A percentile compares a stretch with the other conserved stretches of the same genome.
Conservation (phyloP, 2,329 filamentous ascomycete species). For the Penicillium capsulatum region DNA sequence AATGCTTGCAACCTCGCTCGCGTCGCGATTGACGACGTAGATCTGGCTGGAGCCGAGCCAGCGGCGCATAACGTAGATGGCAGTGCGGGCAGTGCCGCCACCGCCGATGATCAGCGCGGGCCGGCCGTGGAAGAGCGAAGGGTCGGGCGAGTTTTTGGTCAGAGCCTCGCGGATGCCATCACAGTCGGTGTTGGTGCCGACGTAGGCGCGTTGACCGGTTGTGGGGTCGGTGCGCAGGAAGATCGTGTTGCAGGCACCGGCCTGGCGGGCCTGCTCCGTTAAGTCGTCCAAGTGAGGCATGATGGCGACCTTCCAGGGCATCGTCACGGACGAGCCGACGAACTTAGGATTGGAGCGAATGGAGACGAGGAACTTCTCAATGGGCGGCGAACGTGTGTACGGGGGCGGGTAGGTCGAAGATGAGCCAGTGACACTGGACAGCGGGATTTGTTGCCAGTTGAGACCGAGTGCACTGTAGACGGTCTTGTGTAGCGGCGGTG, state of each 20-base stretch:
- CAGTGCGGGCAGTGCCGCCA: conserved; percentile 72
- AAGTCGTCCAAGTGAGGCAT: conserved; percentile 68
- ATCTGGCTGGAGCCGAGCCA: conserved; percentile 65
- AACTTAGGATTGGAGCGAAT: conserved; percentile 40
- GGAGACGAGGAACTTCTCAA: conserved; percentile 33
- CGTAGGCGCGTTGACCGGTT: conserved; percentile 51
- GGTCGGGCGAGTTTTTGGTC: conserved; percentile 46
- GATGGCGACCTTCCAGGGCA: conserved; percentile 79
- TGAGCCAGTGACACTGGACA: conserved; percentile 35
- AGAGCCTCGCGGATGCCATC: conserved; percentile 73
- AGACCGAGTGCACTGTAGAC: conserved; percentile 50
- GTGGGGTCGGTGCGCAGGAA: conserved; percentile 51
- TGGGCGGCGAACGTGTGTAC: conserved; percentile 34
- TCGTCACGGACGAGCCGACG: conserved; percentile 68
- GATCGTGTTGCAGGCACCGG: conserved; percentile 77
- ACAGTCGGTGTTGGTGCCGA: conserved; percentile 78
- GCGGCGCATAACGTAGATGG: conserved; percentile 68
- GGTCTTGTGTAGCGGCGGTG: conserved; percentile 53
- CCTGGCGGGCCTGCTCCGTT: conserved; percentile 66
- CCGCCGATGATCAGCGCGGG: conserved; percentile 72
- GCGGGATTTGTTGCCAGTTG: conserved; percentile 43
- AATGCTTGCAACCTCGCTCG: conserved; percentile 63
- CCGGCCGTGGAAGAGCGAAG: conserved; percentile 41
- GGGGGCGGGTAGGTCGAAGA: conserved; percentile 32
- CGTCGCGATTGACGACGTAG: conserved; percentile 74